Base-by-base conservation (phyloP, 2,329 filamentous ascomycete genomes). In the Aspergillus terreus region DNA sequence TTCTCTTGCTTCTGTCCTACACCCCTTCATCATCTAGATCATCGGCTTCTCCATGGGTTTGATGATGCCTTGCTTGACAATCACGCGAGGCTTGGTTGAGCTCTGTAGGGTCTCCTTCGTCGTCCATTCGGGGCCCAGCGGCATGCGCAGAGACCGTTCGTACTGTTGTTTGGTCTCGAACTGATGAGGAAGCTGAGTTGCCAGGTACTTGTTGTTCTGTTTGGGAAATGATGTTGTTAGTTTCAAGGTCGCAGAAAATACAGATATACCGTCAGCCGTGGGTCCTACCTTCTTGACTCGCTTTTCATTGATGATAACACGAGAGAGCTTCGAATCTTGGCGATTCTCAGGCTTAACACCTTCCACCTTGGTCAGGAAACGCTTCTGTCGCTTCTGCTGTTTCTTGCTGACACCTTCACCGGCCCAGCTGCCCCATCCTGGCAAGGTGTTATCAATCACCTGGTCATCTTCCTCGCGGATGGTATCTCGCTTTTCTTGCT, bases 81-180 rank as follows among this genome's bases (percentile, higher is more conserved):
- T 78, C 59, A 97, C 82, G 63, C 90, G 84, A 52, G 94, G 94
- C 81, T 92, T 95, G 53, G 88, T 95, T 55, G 83, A 83, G 62
- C 87, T 84, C 77, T 97, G 92, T 80, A 94, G 94, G 12, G 88
- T 90, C 76, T 90, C 85, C 81, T 96, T 96, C n/a, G 92, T 97
- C 61, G 86, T 85, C 92, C 92, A 99, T 72, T 99, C 92, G 14
- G 88, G 90, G 1, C 94, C 94, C 54, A 97, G 83, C 1, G 94
- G 94, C 59, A 96, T 74, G 41, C 92, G 81, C 52, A 97, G 76
- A 58, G 87, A 88, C 46, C 92, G 79, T 78, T 99, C 94, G 73
- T 97, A 97, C 77, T 96, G 91, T 65, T 88, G 82, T 60, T 81
- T 82, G 25, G 82, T 90, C 78, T 96, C 92, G 71, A 91, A 97